These are phyloP conservation scores for Cupressus sempervirens DNA, from an alignment of 75 land plant genomes.

Conservation along the genomic window DNA sequence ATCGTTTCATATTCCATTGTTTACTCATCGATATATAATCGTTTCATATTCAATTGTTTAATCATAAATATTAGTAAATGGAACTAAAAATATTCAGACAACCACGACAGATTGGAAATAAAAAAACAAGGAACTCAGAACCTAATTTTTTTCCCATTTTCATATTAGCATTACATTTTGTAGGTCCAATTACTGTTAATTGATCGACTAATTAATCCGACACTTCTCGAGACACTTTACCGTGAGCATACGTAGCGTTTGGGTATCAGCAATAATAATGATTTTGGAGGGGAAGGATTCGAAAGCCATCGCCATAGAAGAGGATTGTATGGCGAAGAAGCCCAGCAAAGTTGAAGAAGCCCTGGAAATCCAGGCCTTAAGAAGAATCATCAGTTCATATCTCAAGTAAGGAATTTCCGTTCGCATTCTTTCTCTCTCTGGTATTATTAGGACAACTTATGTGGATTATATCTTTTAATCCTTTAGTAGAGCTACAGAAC, in stretches of 20 bases:
- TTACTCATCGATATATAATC: too few relatives aligned
- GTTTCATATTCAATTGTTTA: too few relatives aligned
- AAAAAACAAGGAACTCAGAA: too few relatives aligned
- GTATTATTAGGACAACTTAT: neutral
- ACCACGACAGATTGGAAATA: too few relatives aligned
- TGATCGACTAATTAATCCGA: too few relatives aligned
- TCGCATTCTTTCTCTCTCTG: neutral
- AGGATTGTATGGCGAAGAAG: conserved; percentile 5
- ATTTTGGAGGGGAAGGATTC: neutral
- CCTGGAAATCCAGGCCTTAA: conserved; percentile 73
- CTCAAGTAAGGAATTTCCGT: conserved; percentile 47
- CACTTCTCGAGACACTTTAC: too few relatives aligned
- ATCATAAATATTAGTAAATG: too few relatives aligned
- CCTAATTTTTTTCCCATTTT: too few relatives aligned
- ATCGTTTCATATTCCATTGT: too few relatives aligned
- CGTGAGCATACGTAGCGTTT: neutral
- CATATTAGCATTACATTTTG: too few relatives aligned
- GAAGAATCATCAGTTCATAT: conserved; percentile 84
- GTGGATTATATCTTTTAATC: neutral
- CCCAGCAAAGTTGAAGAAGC: conserved; percentile 68
- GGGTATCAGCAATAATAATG: neutral
- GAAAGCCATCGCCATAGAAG: neutral
- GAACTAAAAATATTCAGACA: too few relatives aligned
- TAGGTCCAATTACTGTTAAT: too few relatives aligned
- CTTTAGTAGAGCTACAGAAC: neutral